phyloP scores from a whole-genome alignment of 2,329 filamentous ascomycete species.

The Parastagonospora nodorum region DNA sequence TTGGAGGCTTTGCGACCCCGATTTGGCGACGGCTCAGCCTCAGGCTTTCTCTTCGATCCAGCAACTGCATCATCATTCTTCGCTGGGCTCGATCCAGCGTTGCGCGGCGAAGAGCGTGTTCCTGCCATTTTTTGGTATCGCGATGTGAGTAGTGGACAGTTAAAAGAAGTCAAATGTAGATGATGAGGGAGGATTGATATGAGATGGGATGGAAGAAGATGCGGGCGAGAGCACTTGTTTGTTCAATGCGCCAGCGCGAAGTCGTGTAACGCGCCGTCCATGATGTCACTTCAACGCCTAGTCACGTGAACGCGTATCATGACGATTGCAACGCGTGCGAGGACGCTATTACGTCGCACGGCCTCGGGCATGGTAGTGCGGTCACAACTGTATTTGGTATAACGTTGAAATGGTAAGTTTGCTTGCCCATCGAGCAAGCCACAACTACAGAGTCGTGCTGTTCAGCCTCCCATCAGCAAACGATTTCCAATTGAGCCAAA shows the following conservation, averaged over 20 bases:
- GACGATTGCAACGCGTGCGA: neutral
- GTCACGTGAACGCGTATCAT: slow-evolving; percentile 1
- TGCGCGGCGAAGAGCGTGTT: slow-evolving; percentile 34
- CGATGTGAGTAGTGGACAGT: neutral
- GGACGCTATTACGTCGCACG: neutral
- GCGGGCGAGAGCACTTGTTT: neutral
- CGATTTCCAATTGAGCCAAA: neutral
- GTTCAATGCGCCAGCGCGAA: neutral
- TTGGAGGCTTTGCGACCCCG: slow-evolving; percentile 50
- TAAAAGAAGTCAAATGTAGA: neutral
- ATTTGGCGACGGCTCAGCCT: slow-evolving; percentile 46
- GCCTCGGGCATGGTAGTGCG: neutral
- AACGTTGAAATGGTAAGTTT: too few relatives aligned
- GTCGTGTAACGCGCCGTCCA: neutral
- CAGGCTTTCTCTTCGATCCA: slow-evolving; percentile 49
- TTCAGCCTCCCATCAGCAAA: neutral
- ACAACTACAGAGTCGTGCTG: neutral
- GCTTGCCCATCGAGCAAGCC: too few relatives aligned
- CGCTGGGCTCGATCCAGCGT: slow-evolving; percentile 25
- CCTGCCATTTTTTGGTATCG: slow-evolving; percentile 26
- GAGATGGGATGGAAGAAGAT: neutral
- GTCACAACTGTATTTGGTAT: too few relatives aligned
- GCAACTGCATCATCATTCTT: slow-evolving; percentile 37
- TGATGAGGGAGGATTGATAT: neutral
- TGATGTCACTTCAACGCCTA: neutral